phyloP scores from a whole-genome alignment of 257 asterid genomes.

The Solanum pinnatisectum region DNA sequence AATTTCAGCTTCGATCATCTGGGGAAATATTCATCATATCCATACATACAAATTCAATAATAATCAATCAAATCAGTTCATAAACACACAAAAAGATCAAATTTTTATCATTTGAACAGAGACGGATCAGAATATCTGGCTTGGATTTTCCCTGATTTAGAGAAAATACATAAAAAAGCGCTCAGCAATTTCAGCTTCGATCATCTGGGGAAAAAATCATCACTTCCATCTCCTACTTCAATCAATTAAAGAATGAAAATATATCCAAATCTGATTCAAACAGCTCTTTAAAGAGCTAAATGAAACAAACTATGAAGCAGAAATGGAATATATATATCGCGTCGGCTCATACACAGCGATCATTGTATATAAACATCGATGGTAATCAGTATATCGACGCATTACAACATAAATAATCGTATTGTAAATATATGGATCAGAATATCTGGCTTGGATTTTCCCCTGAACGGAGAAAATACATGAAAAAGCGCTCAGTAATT shows the following conservation, averaged over 20 bases:
- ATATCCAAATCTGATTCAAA: constrained; percentile 34
- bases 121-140: constrained; percentile 68
- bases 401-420: background rate
- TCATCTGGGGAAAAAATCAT: constrained; percentile 90
- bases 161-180: constrained; percentile 27
- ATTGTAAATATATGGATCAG: constrained; percentile 31
- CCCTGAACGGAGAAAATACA: constrained; percentile 16
- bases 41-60: no score
- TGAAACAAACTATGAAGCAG: background rate
- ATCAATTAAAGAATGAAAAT: background rate
- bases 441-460: constrained; percentile 54
- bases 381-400: constrained; percentile 89
- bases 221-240: constrained; percentile 30
- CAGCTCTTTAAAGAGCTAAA: constrained; percentile 10
- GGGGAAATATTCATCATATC: constrained; percentile 53
- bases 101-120: no score
- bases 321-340: constrained; percentile 26
- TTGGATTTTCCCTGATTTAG: constrained; percentile 21
- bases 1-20: constrained; percentile 86
- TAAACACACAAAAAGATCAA: no score
- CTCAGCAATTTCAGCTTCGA: constrained; percentile 83
- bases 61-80: background rate
- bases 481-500: constrained; percentile 51
- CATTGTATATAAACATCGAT: constrained; percentile 16
- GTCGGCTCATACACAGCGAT: constrained; percentile 71